Conservation (phyloP, 257 asterid genomes). For the Capsicum pubescens region DNA sequence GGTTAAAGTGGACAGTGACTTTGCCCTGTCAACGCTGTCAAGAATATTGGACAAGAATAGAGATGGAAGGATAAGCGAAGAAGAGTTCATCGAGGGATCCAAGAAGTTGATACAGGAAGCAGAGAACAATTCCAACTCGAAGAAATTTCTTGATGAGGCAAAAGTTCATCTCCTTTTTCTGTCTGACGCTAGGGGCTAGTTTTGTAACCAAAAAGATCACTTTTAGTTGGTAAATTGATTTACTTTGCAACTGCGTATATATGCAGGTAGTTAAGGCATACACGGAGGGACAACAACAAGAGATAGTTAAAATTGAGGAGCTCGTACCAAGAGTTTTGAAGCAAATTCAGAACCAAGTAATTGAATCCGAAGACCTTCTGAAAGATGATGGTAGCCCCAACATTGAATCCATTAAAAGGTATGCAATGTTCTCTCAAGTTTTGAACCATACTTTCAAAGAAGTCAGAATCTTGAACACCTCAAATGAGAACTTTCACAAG, state of each 20-base stretch:
- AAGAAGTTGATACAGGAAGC: conserved; percentile 52
- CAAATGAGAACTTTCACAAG: background rate
- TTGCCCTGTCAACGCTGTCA: conserved; percentile 49
- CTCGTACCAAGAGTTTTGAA: conserved; percentile 53
- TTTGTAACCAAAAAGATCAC: background rate
- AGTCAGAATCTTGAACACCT: conserved; percentile 10
- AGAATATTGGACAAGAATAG: conserved; percentile 42
- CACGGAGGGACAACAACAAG: conserved; percentile 44
- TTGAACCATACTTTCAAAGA: background rate
- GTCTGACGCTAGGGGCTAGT: background rate
- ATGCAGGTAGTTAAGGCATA: conserved; percentile 42
- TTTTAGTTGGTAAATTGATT: background rate
- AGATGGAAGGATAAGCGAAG: conserved; percentile 37
- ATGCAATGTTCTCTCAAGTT: background rate
- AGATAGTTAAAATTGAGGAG: conserved; percentile 41
- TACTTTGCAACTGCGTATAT: background rate
- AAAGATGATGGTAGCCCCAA: conserved; percentile 58
- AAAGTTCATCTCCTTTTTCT: background rate
- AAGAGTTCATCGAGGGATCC: conserved; percentile 54
- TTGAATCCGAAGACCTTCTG: conserved; percentile 48
- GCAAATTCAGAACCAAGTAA: conserved; percentile 51
- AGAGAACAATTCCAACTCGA: conserved; percentile 30
- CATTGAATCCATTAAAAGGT: conserved; percentile 47
- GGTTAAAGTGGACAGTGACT: conserved; percentile 37
- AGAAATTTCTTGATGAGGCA: conserved; percentile 48